Percentiles rank a stretch among this genome's conserved stretches.
Evolutionary conservation across 805 yeast species (phyloP).

Genomic region (Candida patagonica): DNA sequence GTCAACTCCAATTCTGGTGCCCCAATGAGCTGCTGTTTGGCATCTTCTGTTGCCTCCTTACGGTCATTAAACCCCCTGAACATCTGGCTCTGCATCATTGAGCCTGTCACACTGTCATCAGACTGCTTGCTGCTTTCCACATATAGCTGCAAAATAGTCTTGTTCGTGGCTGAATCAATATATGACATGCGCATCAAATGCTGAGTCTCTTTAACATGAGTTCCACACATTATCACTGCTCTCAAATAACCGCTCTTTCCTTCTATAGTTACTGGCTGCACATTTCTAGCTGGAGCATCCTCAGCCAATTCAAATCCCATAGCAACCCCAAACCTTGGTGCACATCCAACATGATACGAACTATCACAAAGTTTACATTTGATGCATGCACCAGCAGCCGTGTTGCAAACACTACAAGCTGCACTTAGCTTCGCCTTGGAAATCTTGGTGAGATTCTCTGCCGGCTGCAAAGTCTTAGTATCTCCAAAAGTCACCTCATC

Average conservation of each 20-base stretch:
- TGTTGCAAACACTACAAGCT: conserved; percentile 32
- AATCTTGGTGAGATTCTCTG: conserved; percentile 30
- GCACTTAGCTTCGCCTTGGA: conserved; percentile 27
- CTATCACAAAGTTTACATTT: conserved; percentile 39
- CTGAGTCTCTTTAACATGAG: conserved; percentile 17
- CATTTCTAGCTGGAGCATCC: conserved; percentile 5
- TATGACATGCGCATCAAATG: conserved; percentile 19
- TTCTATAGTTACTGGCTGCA: conserved; percentile 14
- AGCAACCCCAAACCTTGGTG: conserved; percentile 36
- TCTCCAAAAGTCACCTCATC: conserved; percentile 38
- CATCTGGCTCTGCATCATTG: conserved; percentile 9
- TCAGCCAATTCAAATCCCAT: conserved; percentile 44
- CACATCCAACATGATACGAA: conserved; percentile 48
- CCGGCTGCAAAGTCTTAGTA: conserved; percentile 37
- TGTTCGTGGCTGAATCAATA: conserved; percentile 15
- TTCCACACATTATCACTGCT: conserved; percentile 26
- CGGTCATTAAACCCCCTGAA: too few species aligned
- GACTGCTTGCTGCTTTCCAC: conserved; percentile 18
- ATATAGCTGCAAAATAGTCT: conserved; percentile 26
- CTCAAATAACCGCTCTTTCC: conserved; percentile 18
- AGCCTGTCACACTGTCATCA: conserved; percentile 7
- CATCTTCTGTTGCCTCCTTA: background rate
- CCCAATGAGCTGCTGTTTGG: background rate
- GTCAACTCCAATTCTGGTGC: background rate
- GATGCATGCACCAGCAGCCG: conserved; percentile 45